Evolutionary conservation across 2,329 filamentous ascomycete genomes (phyloP).

Genomic region (Epichloe festucae): DNA sequence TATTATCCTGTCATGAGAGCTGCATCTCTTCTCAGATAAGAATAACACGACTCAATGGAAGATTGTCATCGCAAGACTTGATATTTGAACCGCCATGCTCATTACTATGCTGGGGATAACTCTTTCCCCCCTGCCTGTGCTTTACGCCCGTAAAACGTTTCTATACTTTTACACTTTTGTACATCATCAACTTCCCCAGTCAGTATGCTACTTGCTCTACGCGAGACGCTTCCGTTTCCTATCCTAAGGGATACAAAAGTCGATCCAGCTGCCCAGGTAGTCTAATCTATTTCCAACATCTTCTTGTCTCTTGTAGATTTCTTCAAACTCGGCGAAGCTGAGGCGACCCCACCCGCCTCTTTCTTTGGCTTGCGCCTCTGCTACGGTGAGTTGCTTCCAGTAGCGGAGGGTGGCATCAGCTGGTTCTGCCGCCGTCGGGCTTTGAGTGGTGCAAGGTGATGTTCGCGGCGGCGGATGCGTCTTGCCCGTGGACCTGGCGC

Average conservation of each 20-base stretch:
- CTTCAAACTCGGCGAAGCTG: constrained; percentile 67
- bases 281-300: constrained; percentile 52
- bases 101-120: no score
- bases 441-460: background rate
- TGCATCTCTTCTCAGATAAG: no score
- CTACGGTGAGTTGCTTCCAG: constrained; percentile 46
- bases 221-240: background rate
- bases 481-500: constrained; percentile 3
- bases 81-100: no score
- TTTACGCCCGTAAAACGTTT: no score
- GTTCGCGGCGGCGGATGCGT: background rate
- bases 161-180: no score
- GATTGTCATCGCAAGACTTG: no score
- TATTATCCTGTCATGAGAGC: no score
- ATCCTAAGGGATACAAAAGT: constrained; percentile 54
- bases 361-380: constrained; percentile 54
- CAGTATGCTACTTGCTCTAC: background rate
- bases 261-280: constrained; percentile 85
- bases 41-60: no score
- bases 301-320: constrained; percentile 55
- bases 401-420: constrained; percentile 23
- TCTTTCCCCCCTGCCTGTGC: no score
- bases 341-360: constrained; percentile 73
- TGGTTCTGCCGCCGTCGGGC: constrained; percentile 7
- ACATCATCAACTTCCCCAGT: no score